A percentile compares a stretch with the other conserved stretches of the same genome.
These are phyloP conservation scores for Liriodendron chinense DNA, from an alignment of 164 flowering plant genomes.

Conservation along the genomic window DNA sequence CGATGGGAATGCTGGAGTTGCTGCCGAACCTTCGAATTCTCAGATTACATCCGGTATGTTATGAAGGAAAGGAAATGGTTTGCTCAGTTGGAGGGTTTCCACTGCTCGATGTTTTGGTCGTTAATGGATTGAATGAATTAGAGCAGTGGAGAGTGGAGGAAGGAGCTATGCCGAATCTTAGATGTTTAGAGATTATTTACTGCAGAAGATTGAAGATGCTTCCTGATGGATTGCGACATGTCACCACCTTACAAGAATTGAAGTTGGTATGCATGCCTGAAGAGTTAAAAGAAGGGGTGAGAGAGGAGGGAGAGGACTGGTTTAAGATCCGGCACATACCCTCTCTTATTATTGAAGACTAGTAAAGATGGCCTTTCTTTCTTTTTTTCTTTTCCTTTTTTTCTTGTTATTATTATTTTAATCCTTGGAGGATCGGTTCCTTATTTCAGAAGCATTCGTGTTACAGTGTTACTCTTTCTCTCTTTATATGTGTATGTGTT, in stretches of 20 bases:
- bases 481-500: too few relatives aligned
- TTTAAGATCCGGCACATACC: too few relatives aligned
- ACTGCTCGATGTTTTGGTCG: neutral
- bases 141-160: constrained; percentile 7
- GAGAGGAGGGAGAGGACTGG: neutral
- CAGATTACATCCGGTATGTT: neutral
- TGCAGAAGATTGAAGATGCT: constrained; percentile 24
- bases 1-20: neutral
- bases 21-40: constrained; percentile 3
- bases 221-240: constrained; percentile 26
- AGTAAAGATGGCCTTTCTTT: too few relatives aligned
- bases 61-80: constrained; percentile 13
- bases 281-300: neutral
- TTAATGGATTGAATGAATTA: neutral
- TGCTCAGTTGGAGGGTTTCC: neutral
- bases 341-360: neutral
- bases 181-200: neutral
- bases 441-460: too few relatives aligned
- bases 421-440: too few relatives aligned
- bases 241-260: constrained; percentile 17
- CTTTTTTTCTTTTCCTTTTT: too few relatives aligned
- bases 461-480: too few relatives aligned
- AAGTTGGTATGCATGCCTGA: neutral
- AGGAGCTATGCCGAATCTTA: constrained; percentile 1
- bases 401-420: too few relatives aligned